Evolutionary conservation across 768 basidiomycete genomes (phyloP).

Genomic region (Pleurotus salmoneostramineus): DNA sequence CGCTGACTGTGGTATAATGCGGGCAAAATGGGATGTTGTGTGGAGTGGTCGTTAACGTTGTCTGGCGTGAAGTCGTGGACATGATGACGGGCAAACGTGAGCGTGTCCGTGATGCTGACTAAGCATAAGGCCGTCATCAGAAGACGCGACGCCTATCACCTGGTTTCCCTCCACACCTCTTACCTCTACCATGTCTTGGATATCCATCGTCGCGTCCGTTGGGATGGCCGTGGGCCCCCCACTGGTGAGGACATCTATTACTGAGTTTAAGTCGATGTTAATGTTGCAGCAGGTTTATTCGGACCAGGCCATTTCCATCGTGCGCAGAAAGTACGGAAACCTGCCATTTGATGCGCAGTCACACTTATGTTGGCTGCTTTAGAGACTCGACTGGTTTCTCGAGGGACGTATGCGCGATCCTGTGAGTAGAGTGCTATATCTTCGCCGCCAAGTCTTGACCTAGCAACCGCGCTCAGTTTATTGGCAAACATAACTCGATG

Average conservation of each 20-base stretch:
- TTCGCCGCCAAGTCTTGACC: conserved; percentile 6
- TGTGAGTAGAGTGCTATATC: conserved; percentile 37
- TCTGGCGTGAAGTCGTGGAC: background rate
- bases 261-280: background rate
- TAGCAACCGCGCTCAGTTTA: conserved; percentile 37
- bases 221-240: conserved; percentile 87
- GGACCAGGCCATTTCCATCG: conserved; percentile 79
- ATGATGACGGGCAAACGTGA: background rate
- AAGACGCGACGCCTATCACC: background rate
- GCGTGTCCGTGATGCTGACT: background rate
- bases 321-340: conserved; percentile 59
- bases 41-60: background rate
- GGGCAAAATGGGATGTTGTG: too few relatives aligned
- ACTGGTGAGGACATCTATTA: conserved; percentile 32
- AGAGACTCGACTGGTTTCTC: conserved; percentile 88
- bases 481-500: conserved; percentile 85
- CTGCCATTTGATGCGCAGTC: conserved; percentile 6
- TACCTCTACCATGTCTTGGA: conserved; percentile 38
- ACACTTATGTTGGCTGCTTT: background rate
- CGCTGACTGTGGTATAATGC: too few relatives aligned
- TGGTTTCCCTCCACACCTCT: background rate
- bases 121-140: background rate
- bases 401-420: conserved; percentile 80
- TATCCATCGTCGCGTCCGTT: conserved; percentile 64
- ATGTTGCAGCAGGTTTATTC: conserved; percentile 57